Percentiles rank a stretch among this genome's conserved stretches.
phyloP scores from a whole-genome alignment of 768 basidiomycete species.

The Termitomyces sp. region DNA sequence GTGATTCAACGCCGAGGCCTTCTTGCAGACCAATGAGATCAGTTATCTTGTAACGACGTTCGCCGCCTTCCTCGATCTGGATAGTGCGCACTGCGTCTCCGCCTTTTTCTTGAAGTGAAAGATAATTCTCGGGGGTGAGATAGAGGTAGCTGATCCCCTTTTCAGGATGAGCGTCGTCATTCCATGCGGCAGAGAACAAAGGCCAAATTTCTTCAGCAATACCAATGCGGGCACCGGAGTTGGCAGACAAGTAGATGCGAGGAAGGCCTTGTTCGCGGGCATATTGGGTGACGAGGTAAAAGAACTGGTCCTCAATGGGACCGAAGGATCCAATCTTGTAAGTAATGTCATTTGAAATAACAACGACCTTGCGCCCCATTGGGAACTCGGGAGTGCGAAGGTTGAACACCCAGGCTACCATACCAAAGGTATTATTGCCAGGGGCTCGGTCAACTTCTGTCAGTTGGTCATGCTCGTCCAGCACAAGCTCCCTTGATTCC shows the following conservation, averaged over 20 bases:
- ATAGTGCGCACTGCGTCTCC: constrained; percentile 69
- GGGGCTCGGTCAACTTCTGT: constrained; percentile 88
- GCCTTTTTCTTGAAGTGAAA: constrained; percentile 86
- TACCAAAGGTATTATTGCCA: constrained; percentile 92
- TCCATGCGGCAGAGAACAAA: constrained; percentile 91
- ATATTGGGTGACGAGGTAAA: constrained; percentile 90
- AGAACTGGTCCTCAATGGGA: constrained; percentile 92
- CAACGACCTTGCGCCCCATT: constrained; percentile 78
- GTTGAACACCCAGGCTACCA: constrained; percentile 98
- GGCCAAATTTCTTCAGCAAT: constrained; percentile 87
- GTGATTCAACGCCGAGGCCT: constrained; percentile 92
- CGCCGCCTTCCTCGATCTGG: constrained; percentile 82
- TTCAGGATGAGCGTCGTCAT: constrained; percentile 72
- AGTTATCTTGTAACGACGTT: constrained; percentile 89
- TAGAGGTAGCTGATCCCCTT: constrained; percentile 97
- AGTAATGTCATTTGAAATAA: constrained; percentile 97
- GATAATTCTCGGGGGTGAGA: constrained; percentile 85
- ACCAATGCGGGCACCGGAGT: constrained; percentile 96
- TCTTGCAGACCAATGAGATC: constrained; percentile 97
- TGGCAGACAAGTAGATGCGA: constrained; percentile 96
- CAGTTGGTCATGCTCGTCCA: constrained; percentile 90
- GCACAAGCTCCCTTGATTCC: constrained; percentile 83
- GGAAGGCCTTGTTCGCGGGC: constrained; percentile 86
- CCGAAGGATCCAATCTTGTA: constrained; percentile 99
- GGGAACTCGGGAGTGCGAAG: constrained; percentile 91